Percentiles rank a stretch among this genome's conserved stretches.
phyloP scores from a whole-genome alignment of 345 rosid genomes.

The Isatis tinctoria region DNA sequence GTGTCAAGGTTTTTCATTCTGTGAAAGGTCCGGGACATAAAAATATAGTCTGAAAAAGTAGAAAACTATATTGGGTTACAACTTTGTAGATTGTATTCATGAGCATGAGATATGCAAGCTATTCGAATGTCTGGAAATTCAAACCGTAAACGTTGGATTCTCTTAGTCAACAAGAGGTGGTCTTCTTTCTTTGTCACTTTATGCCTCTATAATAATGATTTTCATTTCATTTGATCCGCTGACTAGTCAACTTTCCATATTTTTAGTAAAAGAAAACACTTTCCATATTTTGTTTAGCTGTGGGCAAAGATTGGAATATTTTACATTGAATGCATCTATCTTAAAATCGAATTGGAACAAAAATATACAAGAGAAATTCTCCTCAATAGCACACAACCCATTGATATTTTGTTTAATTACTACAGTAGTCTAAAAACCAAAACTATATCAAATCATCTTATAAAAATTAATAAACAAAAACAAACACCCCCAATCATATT shows the following conservation, averaged over 20 bases:
- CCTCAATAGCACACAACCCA: too few species aligned
- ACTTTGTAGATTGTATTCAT: neutral
- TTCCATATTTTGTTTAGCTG: neutral
- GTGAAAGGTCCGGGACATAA: too few species aligned
- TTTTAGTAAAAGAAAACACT: too few species aligned
- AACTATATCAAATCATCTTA: too few species aligned
- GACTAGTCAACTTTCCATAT: conserved; percentile 7
- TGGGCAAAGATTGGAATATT: too few species aligned
- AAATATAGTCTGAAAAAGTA: too few species aligned
- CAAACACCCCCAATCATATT: too few species aligned
- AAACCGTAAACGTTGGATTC: conserved; percentile 6
- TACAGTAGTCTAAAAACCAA: too few species aligned
- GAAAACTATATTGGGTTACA: too few species aligned
- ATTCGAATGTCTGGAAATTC: neutral
- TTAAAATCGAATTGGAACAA: neutral
- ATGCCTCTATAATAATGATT: neutral
- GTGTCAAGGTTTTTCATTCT: too few species aligned
- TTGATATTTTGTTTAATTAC: neutral
- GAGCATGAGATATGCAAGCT: neutral
- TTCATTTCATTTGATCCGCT: neutral
- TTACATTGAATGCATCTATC: neutral
- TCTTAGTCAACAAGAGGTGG: conserved; percentile 5
- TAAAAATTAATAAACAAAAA: too few species aligned
- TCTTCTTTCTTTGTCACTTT: conserved; percentile 4
- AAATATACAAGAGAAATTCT: too few species aligned